These are phyloP conservation scores for Pythium periplocum DNA, from an alignment of 352 stramenopile species.

Conservation along the genomic window DNA sequence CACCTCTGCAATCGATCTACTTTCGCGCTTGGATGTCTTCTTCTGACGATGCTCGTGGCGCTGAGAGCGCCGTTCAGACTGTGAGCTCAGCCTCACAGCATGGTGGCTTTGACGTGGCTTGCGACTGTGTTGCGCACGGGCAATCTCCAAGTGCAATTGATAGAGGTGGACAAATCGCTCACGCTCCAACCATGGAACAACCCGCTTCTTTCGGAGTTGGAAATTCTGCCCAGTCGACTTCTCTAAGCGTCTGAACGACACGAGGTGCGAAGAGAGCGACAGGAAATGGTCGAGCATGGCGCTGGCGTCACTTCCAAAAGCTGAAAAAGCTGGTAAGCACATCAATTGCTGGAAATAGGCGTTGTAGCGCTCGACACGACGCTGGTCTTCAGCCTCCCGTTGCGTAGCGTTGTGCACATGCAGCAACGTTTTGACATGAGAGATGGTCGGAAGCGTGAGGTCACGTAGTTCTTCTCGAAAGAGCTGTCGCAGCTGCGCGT, in stretches of 20 bases:
- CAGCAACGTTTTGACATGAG: conserved; percentile 22
- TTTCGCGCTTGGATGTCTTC: no score
- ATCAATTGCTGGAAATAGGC: conserved; percentile 50
- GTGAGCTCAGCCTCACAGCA: no score
- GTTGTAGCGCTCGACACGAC: conserved; percentile 34
- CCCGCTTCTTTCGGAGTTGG: conserved; percentile 34
- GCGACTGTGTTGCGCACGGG: no score
- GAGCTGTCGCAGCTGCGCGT: conserved; percentile 43
- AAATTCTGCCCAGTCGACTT: conserved; percentile 37
- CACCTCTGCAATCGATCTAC: conserved; percentile 1
- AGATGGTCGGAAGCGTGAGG: conserved; percentile 35
- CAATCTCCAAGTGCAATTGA: conserved; percentile 32
- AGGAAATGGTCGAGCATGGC: conserved; percentile 67
- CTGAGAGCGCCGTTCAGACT: no score
- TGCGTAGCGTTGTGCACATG: conserved; percentile 14
- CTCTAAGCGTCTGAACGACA: conserved; percentile 41
- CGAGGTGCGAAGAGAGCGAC: conserved; percentile 50
- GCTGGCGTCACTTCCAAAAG: conserved; percentile 46
- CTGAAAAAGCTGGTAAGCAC: conserved; percentile 39
- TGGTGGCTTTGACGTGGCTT: no score
- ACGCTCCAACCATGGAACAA: conserved; percentile 49
- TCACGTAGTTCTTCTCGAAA: conserved; percentile 41
- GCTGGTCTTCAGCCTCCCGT: conserved; percentile 28
- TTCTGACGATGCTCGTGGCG: no score
- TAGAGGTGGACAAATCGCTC: conserved; percentile 55